Conservation (phyloP, 2,329 filamentous ascomycete genomes). For the Juglanconis sp. region DNA sequence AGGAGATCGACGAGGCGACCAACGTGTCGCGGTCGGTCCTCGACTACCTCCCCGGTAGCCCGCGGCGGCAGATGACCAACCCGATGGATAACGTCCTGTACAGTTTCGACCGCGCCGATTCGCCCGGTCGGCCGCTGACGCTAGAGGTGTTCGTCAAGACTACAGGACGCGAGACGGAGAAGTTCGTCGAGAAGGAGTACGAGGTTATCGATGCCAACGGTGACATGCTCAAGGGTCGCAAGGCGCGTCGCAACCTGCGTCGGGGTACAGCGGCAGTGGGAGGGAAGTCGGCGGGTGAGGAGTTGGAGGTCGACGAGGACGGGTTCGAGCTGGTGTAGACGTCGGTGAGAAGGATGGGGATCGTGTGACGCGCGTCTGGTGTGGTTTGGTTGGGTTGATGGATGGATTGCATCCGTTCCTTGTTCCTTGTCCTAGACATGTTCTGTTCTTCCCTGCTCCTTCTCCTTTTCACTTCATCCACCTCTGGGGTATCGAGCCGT, state of each 20-base stretch:
- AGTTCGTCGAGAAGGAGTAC: constrained; percentile 45
- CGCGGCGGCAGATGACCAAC: constrained; percentile 22
- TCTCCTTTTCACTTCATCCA: background rate
- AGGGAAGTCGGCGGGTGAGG: constrained; percentile 22
- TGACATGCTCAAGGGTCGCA: constrained; percentile 40
- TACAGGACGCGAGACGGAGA: constrained; percentile 38
- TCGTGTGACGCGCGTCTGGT: background rate
- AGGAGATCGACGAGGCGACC: constrained; percentile 34
- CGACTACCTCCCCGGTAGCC: constrained; percentile 27
- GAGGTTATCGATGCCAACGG: constrained; percentile 45
- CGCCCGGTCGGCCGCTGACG: constrained; percentile 36
- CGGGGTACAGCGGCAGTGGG: constrained; percentile 20
- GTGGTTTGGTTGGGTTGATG: background rate
- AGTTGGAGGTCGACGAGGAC: constrained; percentile 34
- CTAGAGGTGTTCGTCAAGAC: constrained; percentile 38
- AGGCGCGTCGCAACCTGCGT: constrained; percentile 40
- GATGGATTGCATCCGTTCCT: background rate
- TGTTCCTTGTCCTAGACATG: background rate
- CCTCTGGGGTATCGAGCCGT: background rate
- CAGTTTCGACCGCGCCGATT: constrained; percentile 39
- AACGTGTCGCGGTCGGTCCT: constrained; percentile 34
- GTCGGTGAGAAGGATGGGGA: background rate
- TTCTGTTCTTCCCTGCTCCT: background rate
- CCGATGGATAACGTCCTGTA: constrained; percentile 38
- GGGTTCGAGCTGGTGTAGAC: constrained; percentile 39